These are phyloP conservation scores for Fusarium concolor DNA, from an alignment of 2,329 filamentous ascomycete genomes.

Conservation along the genomic window DNA sequence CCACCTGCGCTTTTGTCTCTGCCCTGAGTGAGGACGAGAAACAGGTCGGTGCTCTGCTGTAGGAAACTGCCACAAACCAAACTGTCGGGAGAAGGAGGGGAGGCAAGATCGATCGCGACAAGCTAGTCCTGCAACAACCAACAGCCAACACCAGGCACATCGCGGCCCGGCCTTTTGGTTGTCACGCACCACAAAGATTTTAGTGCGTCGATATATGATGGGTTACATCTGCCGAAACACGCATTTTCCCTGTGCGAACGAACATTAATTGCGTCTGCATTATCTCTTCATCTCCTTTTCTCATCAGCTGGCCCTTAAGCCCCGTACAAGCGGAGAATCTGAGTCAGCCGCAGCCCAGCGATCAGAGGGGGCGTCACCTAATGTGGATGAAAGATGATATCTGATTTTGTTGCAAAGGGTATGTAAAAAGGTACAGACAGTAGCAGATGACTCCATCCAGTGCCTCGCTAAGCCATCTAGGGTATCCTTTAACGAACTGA, in stretches of 20 bases:
- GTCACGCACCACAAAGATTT: constrained; percentile 18
- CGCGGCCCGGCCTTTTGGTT: constrained; percentile 15
- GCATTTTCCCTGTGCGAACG: neutral
- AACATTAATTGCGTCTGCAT: constrained; percentile 4
- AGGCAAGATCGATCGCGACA: constrained; percentile 29
- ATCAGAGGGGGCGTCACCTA: constrained; percentile 9
- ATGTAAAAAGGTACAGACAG: constrained; percentile 9
- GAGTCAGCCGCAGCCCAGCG: constrained; percentile 5
- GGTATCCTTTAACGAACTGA: constrained; percentile 13
- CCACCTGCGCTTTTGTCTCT: neutral
- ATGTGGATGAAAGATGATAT: constrained; percentile 35
- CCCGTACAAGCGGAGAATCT: constrained; percentile 13
- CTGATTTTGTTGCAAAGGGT: constrained; percentile 17
- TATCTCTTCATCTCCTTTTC: constrained; percentile 14
- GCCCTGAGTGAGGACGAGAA: neutral
- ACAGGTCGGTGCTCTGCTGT: constrained; percentile 14
- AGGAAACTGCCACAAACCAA: constrained; percentile 22
- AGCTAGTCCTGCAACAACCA: constrained; percentile 21
- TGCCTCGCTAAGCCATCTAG: constrained; percentile 6
- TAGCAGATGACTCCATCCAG: constrained; percentile 21
- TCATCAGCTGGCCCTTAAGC: constrained; percentile 6
- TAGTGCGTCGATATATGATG: constrained; percentile 3
- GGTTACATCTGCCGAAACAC: constrained; percentile 1
- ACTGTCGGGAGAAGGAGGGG: constrained; percentile 19
- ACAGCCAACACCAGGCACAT: constrained; percentile 17